Conservation (phyloP, 192 early-diverging fungal species). For the Mortierella alpina region DNA sequence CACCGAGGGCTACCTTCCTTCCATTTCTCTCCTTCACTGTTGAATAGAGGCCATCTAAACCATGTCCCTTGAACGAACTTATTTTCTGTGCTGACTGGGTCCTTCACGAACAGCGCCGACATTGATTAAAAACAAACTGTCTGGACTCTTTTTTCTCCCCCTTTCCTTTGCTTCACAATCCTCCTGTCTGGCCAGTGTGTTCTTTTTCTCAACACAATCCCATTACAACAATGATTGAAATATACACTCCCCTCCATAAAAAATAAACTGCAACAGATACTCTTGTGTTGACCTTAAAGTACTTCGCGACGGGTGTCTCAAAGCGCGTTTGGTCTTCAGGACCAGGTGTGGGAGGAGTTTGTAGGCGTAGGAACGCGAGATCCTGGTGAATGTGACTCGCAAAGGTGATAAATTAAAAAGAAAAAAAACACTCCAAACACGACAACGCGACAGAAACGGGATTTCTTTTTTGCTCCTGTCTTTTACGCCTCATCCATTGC, state of each 20-base stretch:
- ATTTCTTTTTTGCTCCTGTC: neutral
- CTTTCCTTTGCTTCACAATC: too few relatives aligned
- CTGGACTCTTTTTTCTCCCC: too few relatives aligned
- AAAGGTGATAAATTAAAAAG: neutral
- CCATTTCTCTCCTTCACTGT: neutral
- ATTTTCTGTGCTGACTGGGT: too few relatives aligned
- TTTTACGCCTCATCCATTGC: neutral
- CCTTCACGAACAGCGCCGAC: too few relatives aligned
- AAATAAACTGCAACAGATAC: constrained; percentile 1
- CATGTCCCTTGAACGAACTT: neutral
- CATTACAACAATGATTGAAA: constrained; percentile 8
- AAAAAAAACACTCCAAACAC: neutral
- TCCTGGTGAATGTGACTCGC: neutral
- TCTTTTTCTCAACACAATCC: neutral
- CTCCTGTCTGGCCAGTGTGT: too few relatives aligned
- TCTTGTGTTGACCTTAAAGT: too few relatives aligned
- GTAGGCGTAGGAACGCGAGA: neutral
- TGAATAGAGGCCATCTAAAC: constrained; percentile 33
- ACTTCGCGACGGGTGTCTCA: too few relatives aligned
- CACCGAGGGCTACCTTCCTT: neutral
- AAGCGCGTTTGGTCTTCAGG: too few relatives aligned
- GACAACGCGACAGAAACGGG: neutral
- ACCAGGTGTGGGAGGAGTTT: too few relatives aligned
- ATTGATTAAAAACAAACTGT: neutral
- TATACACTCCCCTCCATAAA: constrained; percentile 39